These are phyloP conservation scores for Glarea lozoyensis DNA, from an alignment of 495 filamentous ascomycete genomes.

Conservation along the genomic window DNA sequence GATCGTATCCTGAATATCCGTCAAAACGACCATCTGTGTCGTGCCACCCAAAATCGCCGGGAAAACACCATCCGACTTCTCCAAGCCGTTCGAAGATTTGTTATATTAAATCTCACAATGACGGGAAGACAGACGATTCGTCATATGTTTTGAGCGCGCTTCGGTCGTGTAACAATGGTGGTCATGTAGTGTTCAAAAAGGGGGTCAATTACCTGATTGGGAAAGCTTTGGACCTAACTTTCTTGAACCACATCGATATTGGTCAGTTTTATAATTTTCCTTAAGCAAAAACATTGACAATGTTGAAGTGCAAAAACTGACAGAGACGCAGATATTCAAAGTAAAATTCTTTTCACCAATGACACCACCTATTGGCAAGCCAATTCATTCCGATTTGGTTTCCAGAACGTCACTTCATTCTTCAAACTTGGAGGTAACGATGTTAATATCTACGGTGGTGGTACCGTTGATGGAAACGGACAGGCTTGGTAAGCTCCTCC, in stretches of 20 bases:
- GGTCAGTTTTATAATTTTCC: too few species aligned
- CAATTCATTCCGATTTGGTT: conserved; percentile 48
- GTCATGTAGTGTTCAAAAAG: conserved; percentile 51
- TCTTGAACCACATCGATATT: conserved; percentile 55
- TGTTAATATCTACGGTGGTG: conserved; percentile 58
- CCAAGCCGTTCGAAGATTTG: conserved; percentile 20
- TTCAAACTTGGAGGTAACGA: conserved; percentile 61
- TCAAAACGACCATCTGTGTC: conserved; percentile 21
- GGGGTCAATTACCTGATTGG: conserved; percentile 50
- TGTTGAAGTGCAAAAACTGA: too few species aligned
- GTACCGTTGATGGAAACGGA: conserved; percentile 56
- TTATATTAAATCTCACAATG: conserved; percentile 26
- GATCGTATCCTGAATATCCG: not conserved
- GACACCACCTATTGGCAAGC: conserved; percentile 61
- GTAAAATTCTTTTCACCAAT: conserved; percentile 49
- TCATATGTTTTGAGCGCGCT: conserved; percentile 47
- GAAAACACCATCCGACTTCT: conserved; percentile 19
- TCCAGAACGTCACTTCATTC: conserved; percentile 60
- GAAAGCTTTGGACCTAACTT: conserved; percentile 56
- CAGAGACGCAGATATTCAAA: conserved; percentile 44
- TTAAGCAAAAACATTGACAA: too few species aligned
- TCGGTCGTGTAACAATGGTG: conserved; percentile 57
- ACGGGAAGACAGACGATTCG: conserved; percentile 48
- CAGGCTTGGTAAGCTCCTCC: too few species aligned
- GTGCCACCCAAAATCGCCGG: conserved; percentile 22